Evolutionary conservation across 2,329 filamentous ascomycete genomes (phyloP).

Genomic region (Diplodia sapinea): DNA sequence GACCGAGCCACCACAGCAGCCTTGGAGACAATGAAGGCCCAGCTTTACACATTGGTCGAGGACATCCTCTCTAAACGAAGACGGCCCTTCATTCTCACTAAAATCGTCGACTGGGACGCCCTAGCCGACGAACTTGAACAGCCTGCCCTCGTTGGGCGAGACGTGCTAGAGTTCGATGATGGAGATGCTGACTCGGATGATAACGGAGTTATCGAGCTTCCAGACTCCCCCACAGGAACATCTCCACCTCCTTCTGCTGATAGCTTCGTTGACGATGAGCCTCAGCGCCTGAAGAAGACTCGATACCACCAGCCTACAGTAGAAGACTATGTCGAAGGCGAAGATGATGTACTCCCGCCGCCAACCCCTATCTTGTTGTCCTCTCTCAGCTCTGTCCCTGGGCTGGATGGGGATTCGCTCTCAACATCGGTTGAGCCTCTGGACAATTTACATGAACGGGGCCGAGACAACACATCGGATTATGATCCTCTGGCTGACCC

Average conservation of each 20-base stretch:
- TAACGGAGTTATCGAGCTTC: not conserved
- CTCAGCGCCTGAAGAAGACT: not conserved
- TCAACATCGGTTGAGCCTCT: not conserved
- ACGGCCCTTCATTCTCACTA: slow-evolving; percentile 2
- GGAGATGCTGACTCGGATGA: not conserved
- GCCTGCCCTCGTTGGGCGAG: not conserved
- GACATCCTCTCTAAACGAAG: slow-evolving; percentile 10
- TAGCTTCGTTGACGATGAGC: too few species aligned
- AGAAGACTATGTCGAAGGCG: slow-evolving; percentile 9
- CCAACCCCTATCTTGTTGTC: not conserved
- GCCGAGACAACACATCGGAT: not conserved
- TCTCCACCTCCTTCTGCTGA: not conserved
- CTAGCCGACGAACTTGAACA: slow-evolving; percentile 13
- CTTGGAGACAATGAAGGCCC: slow-evolving; percentile 14
- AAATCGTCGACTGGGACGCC: slow-evolving; percentile 26
- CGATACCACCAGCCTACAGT: slow-evolving; percentile 11
- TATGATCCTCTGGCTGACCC: not conserved
- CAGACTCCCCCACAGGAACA: not conserved
- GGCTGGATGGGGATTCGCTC: not conserved
- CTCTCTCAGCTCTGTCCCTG: not conserved
- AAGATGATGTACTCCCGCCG: not conserved
- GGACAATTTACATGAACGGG: not conserved
- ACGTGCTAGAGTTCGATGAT: not conserved
- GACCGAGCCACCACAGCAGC: not conserved
- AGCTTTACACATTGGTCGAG: slow-evolving; percentile 6